These are phyloP conservation scores for Rhodotorula paludigena DNA, from an alignment of 768 basidiomycete species.

Conservation along the genomic window DNA sequence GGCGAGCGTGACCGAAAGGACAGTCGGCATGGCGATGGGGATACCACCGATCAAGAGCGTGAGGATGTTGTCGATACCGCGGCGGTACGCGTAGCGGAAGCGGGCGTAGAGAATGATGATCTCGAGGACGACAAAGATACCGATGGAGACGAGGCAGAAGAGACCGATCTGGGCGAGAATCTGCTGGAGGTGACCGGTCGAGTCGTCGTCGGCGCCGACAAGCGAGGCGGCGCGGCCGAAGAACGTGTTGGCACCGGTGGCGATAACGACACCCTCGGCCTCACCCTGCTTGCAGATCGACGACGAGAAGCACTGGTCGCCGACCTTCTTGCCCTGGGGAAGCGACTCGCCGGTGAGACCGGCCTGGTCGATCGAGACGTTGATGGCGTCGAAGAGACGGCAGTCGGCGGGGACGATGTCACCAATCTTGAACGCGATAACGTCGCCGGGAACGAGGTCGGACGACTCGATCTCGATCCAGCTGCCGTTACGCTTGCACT, in stretches of 20 bases:
- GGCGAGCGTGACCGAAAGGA: conserved; percentile 93
- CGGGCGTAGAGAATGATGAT: conserved; percentile 89
- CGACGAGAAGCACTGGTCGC: conserved; percentile 97
- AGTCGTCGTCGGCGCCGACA: conserved; percentile 95
- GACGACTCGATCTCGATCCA: conserved; percentile 91
- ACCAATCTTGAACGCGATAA: conserved; percentile 97
- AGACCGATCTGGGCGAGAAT: conserved; percentile 96
- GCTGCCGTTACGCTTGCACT: conserved; percentile 74
- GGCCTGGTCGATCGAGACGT: conserved; percentile 97
- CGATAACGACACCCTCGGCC: conserved; percentile 97
- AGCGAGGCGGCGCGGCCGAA: conserved; percentile 98
- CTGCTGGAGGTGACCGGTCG: conserved; percentile 91
- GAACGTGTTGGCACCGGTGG: conserved; percentile 94
- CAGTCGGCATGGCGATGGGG: conserved; percentile 99
- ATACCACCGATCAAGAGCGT: conserved; percentile 99
- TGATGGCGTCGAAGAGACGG: conserved; percentile 91
- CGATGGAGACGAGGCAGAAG: conserved; percentile 94
- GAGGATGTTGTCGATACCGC: conserved; percentile 93
- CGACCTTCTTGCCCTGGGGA: conserved; percentile 82
- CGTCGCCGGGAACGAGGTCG: conserved; percentile 86
- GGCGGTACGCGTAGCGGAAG: conserved; percentile 83
- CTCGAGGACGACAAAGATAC: conserved; percentile 86
- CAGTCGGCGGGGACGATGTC: conserved; percentile 97
- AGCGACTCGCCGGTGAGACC: conserved; percentile 96
- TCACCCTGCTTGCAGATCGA: conserved; percentile 99